phyloP scores from a whole-genome alignment of 2,329 filamentous ascomycete species.

The Fusarium pilosicola region DNA sequence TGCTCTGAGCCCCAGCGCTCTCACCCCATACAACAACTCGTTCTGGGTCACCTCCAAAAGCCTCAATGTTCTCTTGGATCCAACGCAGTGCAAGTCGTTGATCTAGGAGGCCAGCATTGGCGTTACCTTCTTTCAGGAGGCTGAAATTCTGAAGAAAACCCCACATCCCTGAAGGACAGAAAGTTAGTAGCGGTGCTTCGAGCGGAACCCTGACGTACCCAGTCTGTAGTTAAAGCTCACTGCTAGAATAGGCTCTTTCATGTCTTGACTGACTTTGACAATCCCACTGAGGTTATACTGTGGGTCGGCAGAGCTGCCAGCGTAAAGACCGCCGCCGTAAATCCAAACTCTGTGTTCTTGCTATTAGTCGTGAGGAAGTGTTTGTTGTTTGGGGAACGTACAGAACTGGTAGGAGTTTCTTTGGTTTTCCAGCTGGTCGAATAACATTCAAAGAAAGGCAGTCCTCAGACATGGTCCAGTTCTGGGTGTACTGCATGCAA shows the following conservation, averaged over 20 bases:
- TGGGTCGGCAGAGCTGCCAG: constrained; percentile 61
- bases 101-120: constrained; percentile 61
- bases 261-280: constrained; percentile 62
- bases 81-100: constrained; percentile 60
- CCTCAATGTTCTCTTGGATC: constrained; percentile 64
- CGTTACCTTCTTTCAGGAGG: constrained; percentile 54
- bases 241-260: constrained; percentile 63
- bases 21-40: constrained; percentile 62
- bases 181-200: not conserved
- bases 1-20: constrained; percentile 54
- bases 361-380: not conserved
- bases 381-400: not conserved
- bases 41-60: constrained; percentile 60
- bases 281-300: constrained; percentile 50
- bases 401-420: constrained; percentile 52
- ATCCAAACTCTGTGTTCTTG: constrained; percentile 59
- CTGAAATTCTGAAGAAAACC: constrained; percentile 62
- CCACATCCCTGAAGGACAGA: constrained; percentile 49
- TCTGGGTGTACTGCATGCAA: constrained; percentile 58
- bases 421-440: constrained; percentile 49
- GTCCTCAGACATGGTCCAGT: constrained; percentile 58
- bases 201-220: constrained; percentile 31
- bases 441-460: constrained; percentile 58
- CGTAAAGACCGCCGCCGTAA: constrained; percentile 64
- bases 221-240: constrained; percentile 66